Percentiles rank a stretch among this genome's conserved stretches.
Conservation (phyloP, 495 filamentous ascomycete species). For the Podospora bellae-mahoneyi region DNA sequence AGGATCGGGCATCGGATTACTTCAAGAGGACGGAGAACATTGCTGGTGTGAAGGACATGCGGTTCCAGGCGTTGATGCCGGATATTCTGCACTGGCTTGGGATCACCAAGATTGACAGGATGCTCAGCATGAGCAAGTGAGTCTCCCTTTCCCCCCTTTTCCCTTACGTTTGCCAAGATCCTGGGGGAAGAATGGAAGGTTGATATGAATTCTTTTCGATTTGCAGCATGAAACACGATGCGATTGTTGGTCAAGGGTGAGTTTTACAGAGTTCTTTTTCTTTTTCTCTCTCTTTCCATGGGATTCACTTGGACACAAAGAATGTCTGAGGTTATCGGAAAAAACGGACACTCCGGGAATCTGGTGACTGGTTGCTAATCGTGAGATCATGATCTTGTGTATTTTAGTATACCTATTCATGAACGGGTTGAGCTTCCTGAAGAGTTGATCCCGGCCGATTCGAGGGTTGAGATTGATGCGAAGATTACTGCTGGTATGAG, state of each 20-base stretch:
- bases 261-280: slow-evolving; percentile 19
- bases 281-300: not conserved
- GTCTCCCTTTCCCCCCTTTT: slow-evolving; percentile 30
- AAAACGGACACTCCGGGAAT: not conserved
- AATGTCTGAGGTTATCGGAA: not conserved
- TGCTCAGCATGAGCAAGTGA: slow-evolving; percentile 97
- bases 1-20: slow-evolving; percentile 91
- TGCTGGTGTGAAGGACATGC: slow-evolving; percentile 96
- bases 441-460: slow-evolving; percentile 90
- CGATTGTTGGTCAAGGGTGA: slow-evolving; percentile 88
- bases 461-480: slow-evolving; percentile 95
- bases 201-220: slow-evolving; percentile 11
- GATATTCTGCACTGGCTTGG: slow-evolving; percentile 98
- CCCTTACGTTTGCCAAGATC: not conserved
- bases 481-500: slow-evolving; percentile 95
- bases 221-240: slow-evolving; percentile 93
- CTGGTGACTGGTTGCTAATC: slow-evolving; percentile 11
- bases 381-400: not conserved
- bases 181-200: slow-evolving; percentile 22
- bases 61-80: slow-evolving; percentile 99
- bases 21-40: slow-evolving; percentile 97
- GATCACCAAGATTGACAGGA: slow-evolving; percentile 96
- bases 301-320: not conserved
- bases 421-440: slow-evolving; percentile 94
- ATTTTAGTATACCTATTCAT: slow-evolving; percentile 71